Percentiles rank a stretch among this genome's conserved stretches.
Conservation (phyloP, 345 rosid species). For the Hevea brasiliensis region DNA sequence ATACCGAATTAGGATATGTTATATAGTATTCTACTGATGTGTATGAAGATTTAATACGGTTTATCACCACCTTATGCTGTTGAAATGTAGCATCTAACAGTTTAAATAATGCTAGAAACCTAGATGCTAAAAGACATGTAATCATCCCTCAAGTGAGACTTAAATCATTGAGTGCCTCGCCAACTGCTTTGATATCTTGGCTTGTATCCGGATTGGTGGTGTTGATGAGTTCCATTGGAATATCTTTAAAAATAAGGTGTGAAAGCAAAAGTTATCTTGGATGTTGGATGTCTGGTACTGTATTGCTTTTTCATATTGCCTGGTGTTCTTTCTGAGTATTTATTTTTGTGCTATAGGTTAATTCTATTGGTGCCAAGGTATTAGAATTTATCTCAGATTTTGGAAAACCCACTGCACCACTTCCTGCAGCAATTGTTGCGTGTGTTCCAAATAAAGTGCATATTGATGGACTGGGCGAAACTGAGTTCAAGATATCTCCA, state of each 20-base stretch:
- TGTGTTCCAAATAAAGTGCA: constrained; percentile 92
- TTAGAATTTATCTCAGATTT: constrained; percentile 90
- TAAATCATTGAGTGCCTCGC: background rate
- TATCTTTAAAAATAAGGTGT: background rate
- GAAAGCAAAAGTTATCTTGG: background rate
- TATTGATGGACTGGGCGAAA: constrained; percentile 76
- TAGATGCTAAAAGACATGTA: background rate
- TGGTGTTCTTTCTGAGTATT: background rate
- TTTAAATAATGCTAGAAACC: background rate
- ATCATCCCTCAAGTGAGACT: background rate
- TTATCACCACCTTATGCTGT: background rate
- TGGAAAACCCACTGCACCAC: constrained; percentile 87
- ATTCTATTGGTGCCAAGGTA: constrained; percentile 84
- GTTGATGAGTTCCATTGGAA: background rate
- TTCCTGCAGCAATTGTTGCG: constrained; percentile 98
- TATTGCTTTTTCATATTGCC: background rate
- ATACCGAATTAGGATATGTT: background rate
- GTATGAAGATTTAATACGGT: background rate
- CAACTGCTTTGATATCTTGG: background rate
- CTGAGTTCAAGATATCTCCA: constrained; percentile 76
- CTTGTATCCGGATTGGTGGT: background rate
- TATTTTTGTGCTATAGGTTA: constrained; percentile 53
- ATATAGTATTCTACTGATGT: background rate
- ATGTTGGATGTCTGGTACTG: background rate
- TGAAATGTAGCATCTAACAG: background rate